phyloP scores from a whole-genome alignment of 1,284 basidiomycete species.

The Ceratobasidium sp. region DNA sequence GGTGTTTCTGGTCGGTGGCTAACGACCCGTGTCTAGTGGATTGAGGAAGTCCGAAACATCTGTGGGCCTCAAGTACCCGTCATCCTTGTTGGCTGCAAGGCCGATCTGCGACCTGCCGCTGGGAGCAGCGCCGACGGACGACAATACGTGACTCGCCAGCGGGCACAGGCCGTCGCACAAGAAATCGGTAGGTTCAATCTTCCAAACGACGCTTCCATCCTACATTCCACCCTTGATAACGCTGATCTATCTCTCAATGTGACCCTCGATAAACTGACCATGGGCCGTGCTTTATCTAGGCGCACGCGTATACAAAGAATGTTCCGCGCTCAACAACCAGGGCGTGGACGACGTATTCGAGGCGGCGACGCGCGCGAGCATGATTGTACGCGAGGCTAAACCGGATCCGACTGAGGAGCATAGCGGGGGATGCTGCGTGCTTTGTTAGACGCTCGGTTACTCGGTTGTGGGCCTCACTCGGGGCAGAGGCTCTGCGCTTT shows the following conservation, averaged over 20 bases:
- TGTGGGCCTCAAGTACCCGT: constrained; percentile 86
- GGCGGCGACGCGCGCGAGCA: constrained; percentile 90
- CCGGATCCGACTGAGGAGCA: constrained; percentile 57
- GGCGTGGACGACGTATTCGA: constrained; percentile 97
- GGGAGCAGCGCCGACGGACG: constrained; percentile 43
- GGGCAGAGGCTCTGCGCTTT: background rate
- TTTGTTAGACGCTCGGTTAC: constrained; percentile 47
- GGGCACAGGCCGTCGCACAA: constrained; percentile 39
- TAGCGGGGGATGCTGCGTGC: constrained; percentile 50
- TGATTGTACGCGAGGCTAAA: constrained; percentile 76
- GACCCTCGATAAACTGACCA: constrained; percentile 60
- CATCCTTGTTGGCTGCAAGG: constrained; percentile 86
- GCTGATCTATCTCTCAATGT: constrained; percentile 74
- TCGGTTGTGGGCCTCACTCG: too few relatives aligned
- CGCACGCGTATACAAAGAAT: constrained; percentile 92
- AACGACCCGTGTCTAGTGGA: constrained; percentile 90
- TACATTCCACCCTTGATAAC: constrained; percentile 44
- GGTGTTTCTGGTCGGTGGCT: background rate
- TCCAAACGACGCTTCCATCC: background rate
- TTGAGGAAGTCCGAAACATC: constrained; percentile 92
- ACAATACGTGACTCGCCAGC: constrained; percentile 39
- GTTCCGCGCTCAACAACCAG: constrained; percentile 87
- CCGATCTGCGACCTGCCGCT: constrained; percentile 72
- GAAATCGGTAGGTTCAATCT: constrained; percentile 40
- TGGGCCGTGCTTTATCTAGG: constrained; percentile 63